phyloP scores from a whole-genome alignment of 192 early-diverging fungal genomes.

The Backusella circina region DNA sequence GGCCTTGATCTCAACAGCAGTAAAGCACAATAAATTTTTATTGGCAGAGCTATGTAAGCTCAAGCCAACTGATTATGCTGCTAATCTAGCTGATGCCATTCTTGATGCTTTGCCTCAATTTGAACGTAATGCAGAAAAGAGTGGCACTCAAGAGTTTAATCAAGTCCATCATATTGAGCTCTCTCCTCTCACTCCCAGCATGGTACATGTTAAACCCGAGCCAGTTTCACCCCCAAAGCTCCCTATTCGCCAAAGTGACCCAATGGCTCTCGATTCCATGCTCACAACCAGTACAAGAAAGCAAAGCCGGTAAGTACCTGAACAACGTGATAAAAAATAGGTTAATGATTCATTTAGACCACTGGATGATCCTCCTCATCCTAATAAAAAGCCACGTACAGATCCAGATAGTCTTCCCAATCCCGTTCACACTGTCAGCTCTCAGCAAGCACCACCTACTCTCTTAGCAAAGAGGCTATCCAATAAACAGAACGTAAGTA shows the following conservation, averaged over 20 bases:
- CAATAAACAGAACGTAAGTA: slow-evolving; percentile 28
- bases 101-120: not conserved
- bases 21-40: slow-evolving; percentile 11
- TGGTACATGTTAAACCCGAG: slow-evolving; percentile 14
- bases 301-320: slow-evolving; percentile 2
- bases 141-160: not conserved
- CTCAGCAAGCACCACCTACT: not conserved
- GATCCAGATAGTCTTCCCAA: slow-evolving; percentile 6
- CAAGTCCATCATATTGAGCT: not conserved
- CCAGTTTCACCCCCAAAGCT: slow-evolving; percentile 15
- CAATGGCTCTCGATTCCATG: slow-evolving; percentile 31
- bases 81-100: slow-evolving; percentile 3
- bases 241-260: slow-evolving; percentile 1
- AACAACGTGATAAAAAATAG: slow-evolving; percentile 13
- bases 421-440: slow-evolving; percentile 8
- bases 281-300: slow-evolving; percentile 2
- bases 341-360: slow-evolving; percentile 2
- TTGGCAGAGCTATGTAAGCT: slow-evolving; percentile 11
- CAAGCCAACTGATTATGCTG: slow-evolving; percentile 2
- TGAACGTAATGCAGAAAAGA: not conserved
- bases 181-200: not conserved
- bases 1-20: not conserved
- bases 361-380: not conserved
- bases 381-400: slow-evolving; percentile 10
- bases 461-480: slow-evolving; percentile 25